phyloP scores from a whole-genome alignment of 768 basidiomycete species.

The Boletus rubescentipes region DNA sequence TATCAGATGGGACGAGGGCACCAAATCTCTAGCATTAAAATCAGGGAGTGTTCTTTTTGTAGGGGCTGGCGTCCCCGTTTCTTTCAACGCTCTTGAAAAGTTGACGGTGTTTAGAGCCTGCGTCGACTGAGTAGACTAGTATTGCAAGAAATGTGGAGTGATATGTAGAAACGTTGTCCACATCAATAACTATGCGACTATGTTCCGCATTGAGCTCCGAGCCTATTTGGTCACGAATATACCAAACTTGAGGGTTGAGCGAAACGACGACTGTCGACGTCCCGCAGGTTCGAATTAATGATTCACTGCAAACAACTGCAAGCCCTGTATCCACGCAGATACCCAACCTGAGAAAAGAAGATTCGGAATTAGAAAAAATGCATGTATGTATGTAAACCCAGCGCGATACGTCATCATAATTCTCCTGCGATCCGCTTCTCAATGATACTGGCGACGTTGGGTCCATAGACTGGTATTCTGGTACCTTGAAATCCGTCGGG shows the following conservation, averaged over 20 bases:
- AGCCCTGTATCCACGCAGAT: neutral
- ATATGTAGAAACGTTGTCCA: too few species aligned
- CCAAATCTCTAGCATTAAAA: constrained; percentile 40
- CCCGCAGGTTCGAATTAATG: too few species aligned
- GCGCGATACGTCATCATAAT: neutral
- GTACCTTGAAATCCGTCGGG: constrained; percentile 84
- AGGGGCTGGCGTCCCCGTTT: constrained; percentile 64
- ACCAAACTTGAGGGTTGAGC: too few species aligned
- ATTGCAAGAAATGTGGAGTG: neutral
- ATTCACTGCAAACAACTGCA: neutral
- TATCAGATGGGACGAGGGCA: constrained; percentile 47
- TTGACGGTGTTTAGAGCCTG: constrained; percentile 32
- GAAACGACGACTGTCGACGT: too few species aligned
- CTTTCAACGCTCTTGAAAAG: constrained; percentile 38
- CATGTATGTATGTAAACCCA: neutral
- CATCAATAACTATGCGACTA: too few species aligned
- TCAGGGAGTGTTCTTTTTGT: constrained; percentile 82
- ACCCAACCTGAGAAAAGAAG: neutral
- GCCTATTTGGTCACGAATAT: too few species aligned
- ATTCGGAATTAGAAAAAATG: neutral
- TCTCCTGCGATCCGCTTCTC: constrained; percentile 58
- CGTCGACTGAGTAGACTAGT: constrained; percentile 15
- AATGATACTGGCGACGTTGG: constrained; percentile 62
- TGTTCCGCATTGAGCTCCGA: too few species aligned
- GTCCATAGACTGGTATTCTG: constrained; percentile 72